Evolutionary conservation across 768 basidiomycete genomes (phyloP).

Genomic region (Scleroderma bovista): DNA sequence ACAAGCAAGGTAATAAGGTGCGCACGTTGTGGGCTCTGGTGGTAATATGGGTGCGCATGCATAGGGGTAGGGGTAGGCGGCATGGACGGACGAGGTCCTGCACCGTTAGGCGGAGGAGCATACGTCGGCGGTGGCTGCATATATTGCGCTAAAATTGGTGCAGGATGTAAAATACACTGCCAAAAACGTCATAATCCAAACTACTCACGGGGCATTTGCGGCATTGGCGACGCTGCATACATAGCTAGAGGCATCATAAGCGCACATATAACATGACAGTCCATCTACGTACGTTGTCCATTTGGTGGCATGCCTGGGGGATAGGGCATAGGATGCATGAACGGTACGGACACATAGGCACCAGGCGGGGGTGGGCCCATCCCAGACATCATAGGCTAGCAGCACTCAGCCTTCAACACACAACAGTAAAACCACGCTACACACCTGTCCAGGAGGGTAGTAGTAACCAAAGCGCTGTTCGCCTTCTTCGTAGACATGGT

Average conservation of each 20-base stretch:
- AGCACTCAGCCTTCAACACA: neutral
- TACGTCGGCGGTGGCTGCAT: constrained; percentile 79
- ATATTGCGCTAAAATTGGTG: constrained; percentile 49
- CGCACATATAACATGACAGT: neutral
- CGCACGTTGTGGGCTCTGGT: constrained; percentile 84
- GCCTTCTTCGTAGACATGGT: constrained; percentile 78
- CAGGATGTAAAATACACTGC: constrained; percentile 2
- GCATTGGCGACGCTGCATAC: constrained; percentile 79
- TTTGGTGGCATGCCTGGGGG: constrained; percentile 76
- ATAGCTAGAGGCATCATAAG: constrained; percentile 44
- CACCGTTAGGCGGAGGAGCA: constrained; percentile 73
- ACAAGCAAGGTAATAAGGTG: constrained; percentile 17
- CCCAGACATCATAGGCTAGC: constrained; percentile 77
- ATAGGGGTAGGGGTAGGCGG: constrained; percentile 87
- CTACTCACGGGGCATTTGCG: constrained; percentile 79
- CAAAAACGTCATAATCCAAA: neutral
- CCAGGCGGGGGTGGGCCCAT: constrained; percentile 80
- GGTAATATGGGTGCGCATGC: constrained; percentile 84
- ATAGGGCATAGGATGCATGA: constrained; percentile 84
- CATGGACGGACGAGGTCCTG: constrained; percentile 79
- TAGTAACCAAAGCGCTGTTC: constrained; percentile 68
- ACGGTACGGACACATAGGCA: constrained; percentile 72
- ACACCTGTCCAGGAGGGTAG: constrained; percentile 75
- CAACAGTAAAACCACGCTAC: neutral
- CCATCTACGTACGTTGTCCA: constrained; percentile 39